Base-by-base conservation (phyloP, 2,329 filamentous ascomycete species). In the Pseudogymnoascus sp. region DNA sequence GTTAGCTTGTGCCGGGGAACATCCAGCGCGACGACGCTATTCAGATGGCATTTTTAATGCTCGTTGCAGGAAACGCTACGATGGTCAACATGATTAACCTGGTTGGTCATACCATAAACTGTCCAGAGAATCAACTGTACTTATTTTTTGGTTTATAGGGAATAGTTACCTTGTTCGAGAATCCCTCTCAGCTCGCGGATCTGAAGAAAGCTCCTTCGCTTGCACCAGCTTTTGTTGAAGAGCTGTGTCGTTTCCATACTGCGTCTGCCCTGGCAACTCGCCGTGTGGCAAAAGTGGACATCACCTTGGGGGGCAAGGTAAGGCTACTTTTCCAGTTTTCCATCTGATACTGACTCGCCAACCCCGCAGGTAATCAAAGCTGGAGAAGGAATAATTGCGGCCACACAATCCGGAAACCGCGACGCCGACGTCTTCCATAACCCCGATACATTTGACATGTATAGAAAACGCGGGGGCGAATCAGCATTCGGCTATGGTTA, bases 21-120 rank as follows among this genome's bases (percentile, higher is more conserved):
- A 65, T 75, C 15, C 60, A 66, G 10, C 69, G 68, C 61, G 63
- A 61, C n/a, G 65, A 68, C 57, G 65, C 65, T 4, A 59, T 80
- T 0, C 77, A 79, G 61, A 78, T 81, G 54, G 77, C 78, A 0
- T 81, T 81, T 66, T 68, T 81, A 6, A 70, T 81, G 4, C 73
- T 81, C 1, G 78, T 80, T 1, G 78, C 79, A 0, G 79, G 79
- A 1, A 82, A 81, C 37, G 79, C 79, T 0, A 80, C 79, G 0
- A 78, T 81, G 75, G 75, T 81, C 4, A 80, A 76, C 66, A 81
- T 78, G 75, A 80, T 81, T 61, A 72, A 74, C 0, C 70, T 80
- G 33, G 76, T 76, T 62, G n/a, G 69, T 60, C n/a, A 39, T 31
- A 5, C 33, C 33, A 59, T 21, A 54, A 47, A 33, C n/a, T 33